These are phyloP conservation scores for Friedmanniomyces endolithicus DNA, from an alignment of 495 filamentous ascomycete species.

Conservation along the genomic window DNA sequence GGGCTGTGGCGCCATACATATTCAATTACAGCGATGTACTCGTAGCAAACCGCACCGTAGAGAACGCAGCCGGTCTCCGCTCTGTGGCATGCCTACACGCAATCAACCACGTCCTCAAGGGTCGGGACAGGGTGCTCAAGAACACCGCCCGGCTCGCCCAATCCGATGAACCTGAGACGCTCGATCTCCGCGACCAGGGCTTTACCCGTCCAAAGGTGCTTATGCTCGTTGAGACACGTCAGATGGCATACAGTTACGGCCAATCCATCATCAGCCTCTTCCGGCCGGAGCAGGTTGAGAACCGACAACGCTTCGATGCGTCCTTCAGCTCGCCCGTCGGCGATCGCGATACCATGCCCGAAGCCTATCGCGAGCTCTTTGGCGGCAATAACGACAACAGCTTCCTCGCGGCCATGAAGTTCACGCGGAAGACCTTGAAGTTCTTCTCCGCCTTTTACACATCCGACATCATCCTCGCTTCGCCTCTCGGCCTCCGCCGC, in stretches of 20 bases:
- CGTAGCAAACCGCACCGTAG: constrained; percentile 55
- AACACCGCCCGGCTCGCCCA: constrained; percentile 68
- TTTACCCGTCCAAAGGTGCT: constrained; percentile 91
- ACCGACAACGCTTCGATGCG: constrained; percentile 82
- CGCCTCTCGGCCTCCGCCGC: constrained; percentile 76
- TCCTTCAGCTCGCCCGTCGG: constrained; percentile 50
- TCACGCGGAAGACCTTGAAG: constrained; percentile 88
- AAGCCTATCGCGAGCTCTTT: constrained; percentile 83
- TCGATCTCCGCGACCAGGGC: constrained; percentile 84
- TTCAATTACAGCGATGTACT: constrained; percentile 75
- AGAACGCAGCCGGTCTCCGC: constrained; percentile 53
- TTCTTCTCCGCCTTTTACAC: constrained; percentile 93
- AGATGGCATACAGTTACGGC: constrained; percentile 66
- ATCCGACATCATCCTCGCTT: constrained; percentile 86
- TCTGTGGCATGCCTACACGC: constrained; percentile 68
- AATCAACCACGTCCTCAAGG: constrained; percentile 86
- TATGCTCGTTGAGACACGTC: constrained; percentile 73
- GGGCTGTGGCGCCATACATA: constrained; percentile 42
- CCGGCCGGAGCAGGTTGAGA: constrained; percentile 83
- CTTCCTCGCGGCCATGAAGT: constrained; percentile 86
- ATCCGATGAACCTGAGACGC: constrained; percentile 35
- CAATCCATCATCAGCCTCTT: constrained; percentile 59
- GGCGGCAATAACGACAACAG: constrained; percentile 91
- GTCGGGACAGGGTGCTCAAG: constrained; percentile 80
- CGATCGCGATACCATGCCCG: constrained; percentile 58